Evolutionary conservation across 768 basidiomycete species (phyloP).

Genomic region (Aureoboletus auriporus): DNA sequence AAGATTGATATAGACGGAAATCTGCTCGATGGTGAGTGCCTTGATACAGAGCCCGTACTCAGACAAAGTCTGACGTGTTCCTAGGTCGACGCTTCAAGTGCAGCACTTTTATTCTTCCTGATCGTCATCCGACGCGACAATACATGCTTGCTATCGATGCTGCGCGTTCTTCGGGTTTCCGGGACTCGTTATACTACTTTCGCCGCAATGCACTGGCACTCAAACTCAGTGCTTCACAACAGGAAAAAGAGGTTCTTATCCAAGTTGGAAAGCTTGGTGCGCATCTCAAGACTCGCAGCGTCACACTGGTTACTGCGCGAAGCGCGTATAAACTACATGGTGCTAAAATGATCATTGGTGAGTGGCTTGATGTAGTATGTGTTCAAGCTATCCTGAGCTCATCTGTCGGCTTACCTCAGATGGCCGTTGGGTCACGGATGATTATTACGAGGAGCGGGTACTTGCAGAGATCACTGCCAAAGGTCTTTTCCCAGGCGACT

Average conservation of each 20-base stretch:
- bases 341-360: constrained; percentile 83
- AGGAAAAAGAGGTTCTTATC: constrained; percentile 92
- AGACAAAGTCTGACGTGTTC: background rate
- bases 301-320: constrained; percentile 88
- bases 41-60: background rate
- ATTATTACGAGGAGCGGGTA: constrained; percentile 90
- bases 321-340: constrained; percentile 96
- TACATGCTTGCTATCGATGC: constrained; percentile 99
- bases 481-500: constrained; percentile 79
- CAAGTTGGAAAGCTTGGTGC: constrained; percentile 82
- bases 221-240: constrained; percentile 85
- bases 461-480: constrained; percentile 73
- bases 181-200: constrained; percentile 98
- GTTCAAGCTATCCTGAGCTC: background rate
- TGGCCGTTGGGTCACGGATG: constrained; percentile 89
- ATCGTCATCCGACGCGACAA: constrained; percentile 74
- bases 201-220: constrained; percentile 85
- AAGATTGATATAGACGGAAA: constrained; percentile 89
- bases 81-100: constrained; percentile 87
- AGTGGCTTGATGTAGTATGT: constrained; percentile 19
- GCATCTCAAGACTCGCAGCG: constrained; percentile 85
- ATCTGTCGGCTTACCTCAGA: constrained; percentile 42
- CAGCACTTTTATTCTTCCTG: constrained; percentile 80
- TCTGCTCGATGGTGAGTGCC: constrained; percentile 70
- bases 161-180: constrained; percentile 91